Evolutionary conservation across 2,329 filamentous ascomycete genomes (phyloP), one percentile per base, ranked within the genome.

Genomic region (Fusarium metavorans): DNA sequence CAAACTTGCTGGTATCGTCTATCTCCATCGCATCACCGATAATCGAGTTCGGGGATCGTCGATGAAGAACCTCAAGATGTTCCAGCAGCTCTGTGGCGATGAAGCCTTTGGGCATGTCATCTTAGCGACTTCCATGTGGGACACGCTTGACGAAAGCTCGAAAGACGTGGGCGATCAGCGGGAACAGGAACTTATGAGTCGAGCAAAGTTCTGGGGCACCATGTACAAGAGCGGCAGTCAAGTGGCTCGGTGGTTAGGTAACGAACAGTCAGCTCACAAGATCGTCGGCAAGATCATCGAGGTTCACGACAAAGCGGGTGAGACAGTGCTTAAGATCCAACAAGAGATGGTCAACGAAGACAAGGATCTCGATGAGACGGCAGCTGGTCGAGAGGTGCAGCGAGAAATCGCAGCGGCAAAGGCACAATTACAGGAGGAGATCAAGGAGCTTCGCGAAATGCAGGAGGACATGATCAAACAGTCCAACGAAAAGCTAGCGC

Each of bases 11-110:
- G 64, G 64, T 0, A 54, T 66, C 25, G 23, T 66, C 13, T 66
- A 66, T 45, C 43, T 66, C 13, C 64, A 66, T 20, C 37, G 64
- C n/a, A 66, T 66, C 43, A 66, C 54, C 2, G 56, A 66, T 34
- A 32, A 50, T 50, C 41, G 64, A 6, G 23, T 60, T 9, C 9
- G 41, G 5, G 39, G 39, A 0, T 37, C 64, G 10, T 32, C 39
- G 0, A 41, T 48, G 32, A 60, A 32, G 25, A 66, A 60, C 5
- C 56, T 66, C n/a, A 41, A 48, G 4, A 66, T 66, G 64, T 61
- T 66, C n/a, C 43, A 45, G 1, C 25, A 61, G 5, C 34, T 66
- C 5, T 61, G 56, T 5, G 64, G 64, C 1, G 39, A 61, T 1
- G 41, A 54, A 4, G 43, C 41, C 4, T 52, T 66, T 34, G 34